Base-by-base conservation (phyloP, 2,329 filamentous ascomycete species). In the Lasiodiplodia hormozganensis region DNA sequence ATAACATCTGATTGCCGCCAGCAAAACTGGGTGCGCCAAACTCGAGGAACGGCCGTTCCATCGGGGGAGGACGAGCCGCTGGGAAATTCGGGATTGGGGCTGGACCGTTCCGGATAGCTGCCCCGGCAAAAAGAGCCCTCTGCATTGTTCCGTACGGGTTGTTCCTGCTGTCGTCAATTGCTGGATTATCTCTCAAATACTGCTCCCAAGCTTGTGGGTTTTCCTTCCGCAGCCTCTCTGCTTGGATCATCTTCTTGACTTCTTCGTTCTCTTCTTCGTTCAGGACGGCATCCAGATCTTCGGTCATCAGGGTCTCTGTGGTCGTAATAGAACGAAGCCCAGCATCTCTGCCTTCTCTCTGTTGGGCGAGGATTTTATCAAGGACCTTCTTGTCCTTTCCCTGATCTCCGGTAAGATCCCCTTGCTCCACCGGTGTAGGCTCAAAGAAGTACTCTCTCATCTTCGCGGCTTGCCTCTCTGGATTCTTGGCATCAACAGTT, bases 401-500 rank as follows among this genome's bases (percentile, higher is more conserved):
- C 1, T 81, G 70, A 69, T 87, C 87, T 11, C 81, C 78, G 0
- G 77, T 75, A 0, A 92, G 75, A 60, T 89, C 84, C 53, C 87
- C 74, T 58, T 86, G 83, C 6, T 77, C 69, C 1, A 88, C 82
- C 0, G 85, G 75, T 65, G 82, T 84, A 0, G 91, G 88, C 51
- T 83, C 80, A 43, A 85, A 86, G n/a, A 93, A 82, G 73, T 89
- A 88, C 1, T 88, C 84, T 1, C 78, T 70, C 14, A 73, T 68
- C 58, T 75, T 82, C 23, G 85, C 84, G 0, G 92, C 89, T 77
- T 85, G 88, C 8, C 91, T 88, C n/a, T 89, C 80, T 0, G 90
- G 89, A 62, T 92, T 93, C 79, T 91, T 93, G 76, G 93, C 90
- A 79, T 97, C 94, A 4, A 97, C 90, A 1, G 97, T 92, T 16